These are phyloP conservation scores for Sherardia arvensis DNA, from an alignment of 257 asterid genomes.

Conservation along the genomic window DNA sequence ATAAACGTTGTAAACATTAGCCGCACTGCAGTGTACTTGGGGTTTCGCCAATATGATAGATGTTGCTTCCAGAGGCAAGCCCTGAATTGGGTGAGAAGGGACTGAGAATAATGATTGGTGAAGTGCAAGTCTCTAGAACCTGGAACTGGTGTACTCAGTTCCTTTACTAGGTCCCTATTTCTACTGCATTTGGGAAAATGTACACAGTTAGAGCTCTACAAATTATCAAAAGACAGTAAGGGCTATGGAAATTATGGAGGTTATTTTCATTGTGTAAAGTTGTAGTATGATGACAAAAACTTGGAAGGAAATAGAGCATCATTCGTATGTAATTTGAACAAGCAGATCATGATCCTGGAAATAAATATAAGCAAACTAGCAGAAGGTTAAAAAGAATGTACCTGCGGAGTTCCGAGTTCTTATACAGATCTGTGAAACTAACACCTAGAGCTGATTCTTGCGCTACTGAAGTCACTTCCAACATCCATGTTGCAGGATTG, in stretches of 20 bases:
- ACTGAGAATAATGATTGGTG: constrained; percentile 44
- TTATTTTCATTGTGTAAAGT: not conserved
- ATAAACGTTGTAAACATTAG: constrained; percentile 57
- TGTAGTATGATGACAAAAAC: not conserved
- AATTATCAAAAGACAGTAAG: not conserved
- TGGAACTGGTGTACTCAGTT: constrained; percentile 44
- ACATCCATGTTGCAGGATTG: constrained; percentile 96
- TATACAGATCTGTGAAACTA: constrained; percentile 51
- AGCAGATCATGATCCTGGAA: too few relatives aligned
- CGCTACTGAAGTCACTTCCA: constrained; percentile 55
- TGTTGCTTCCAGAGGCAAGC: constrained; percentile 86
- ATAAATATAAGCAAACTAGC: not conserved
- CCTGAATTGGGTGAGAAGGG: constrained; percentile 55
- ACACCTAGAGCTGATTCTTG: constrained; percentile 52
- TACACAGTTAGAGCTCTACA: not conserved
- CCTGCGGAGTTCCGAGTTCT: constrained; percentile 54
- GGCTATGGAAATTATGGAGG: not conserved
- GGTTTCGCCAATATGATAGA: constrained; percentile 76
- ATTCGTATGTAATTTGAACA: too few relatives aligned
- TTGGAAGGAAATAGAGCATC: too few relatives aligned
- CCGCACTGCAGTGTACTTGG: constrained; percentile 71
- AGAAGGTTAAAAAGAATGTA: constrained; percentile 9
- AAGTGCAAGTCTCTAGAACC: constrained; percentile 51
- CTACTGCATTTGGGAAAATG: constrained; percentile 64
- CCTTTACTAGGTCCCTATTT: constrained; percentile 58